A percentile compares a stretch with the other conserved stretches of the same genome.
Conservation (phyloP, 1,139 yeast species). For the Yamadazyma mexicana region DNA sequence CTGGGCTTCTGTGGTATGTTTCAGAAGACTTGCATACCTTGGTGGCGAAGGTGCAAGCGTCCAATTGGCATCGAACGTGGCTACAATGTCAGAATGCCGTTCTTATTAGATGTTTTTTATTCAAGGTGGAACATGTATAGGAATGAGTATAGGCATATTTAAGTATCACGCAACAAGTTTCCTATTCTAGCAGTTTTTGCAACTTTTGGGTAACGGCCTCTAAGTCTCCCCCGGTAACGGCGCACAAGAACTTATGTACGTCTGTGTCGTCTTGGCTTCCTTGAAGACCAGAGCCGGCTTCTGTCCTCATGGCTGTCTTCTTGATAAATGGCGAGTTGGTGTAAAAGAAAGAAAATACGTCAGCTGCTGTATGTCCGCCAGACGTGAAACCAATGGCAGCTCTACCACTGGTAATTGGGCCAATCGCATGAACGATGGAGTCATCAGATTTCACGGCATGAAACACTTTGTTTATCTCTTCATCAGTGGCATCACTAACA, state of each 20-base stretch:
- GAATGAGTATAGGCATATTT: background rate
- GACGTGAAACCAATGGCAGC: constrained; percentile 90
- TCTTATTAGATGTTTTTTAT: too few species aligned
- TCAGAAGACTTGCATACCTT: too few species aligned
- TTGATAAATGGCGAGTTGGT: constrained; percentile 52
- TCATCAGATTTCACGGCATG: constrained; percentile 15
- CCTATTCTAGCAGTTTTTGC: too few species aligned
- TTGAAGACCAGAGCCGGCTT: constrained; percentile 46
- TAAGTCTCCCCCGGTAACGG: constrained; percentile 55
- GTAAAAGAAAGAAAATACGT: constrained; percentile 79
- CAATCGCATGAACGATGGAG: constrained; percentile 16
- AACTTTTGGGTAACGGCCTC: constrained; percentile 40
- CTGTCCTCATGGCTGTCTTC: constrained; percentile 28
- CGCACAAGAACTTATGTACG: constrained; percentile 69
- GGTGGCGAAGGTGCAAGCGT: too few species aligned
- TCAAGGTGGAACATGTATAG: background rate
- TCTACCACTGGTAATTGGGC: constrained; percentile 56
- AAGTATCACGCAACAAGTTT: too few species aligned
- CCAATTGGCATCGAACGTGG: too few species aligned
- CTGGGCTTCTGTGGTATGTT: too few species aligned
- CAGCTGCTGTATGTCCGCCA: constrained; percentile 89
- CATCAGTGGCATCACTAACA: constrained; percentile 50
- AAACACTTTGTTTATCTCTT: constrained; percentile 43
- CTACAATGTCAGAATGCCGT: too few species aligned
- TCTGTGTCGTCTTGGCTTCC: constrained; percentile 88